These are phyloP conservation scores for Cadophora sp. DNA, from an alignment of 2,329 filamentous ascomycete species.

Conservation along the genomic window DNA sequence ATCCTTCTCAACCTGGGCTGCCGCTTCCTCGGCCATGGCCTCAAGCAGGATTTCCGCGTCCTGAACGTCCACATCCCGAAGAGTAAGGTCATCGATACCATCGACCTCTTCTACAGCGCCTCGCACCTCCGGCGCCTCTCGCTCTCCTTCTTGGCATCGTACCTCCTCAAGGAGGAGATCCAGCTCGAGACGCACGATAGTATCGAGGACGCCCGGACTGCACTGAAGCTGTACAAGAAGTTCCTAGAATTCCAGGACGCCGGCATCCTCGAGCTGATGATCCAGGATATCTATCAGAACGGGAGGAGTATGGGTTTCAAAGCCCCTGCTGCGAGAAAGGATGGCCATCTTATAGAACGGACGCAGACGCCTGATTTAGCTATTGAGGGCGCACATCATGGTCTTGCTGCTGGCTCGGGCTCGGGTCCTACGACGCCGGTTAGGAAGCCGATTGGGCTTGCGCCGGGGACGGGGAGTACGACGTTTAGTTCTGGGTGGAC, in stretches of 20 bases:
- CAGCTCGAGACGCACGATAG: slow-evolving; percentile 93
- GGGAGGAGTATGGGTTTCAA: slow-evolving; percentile 65
- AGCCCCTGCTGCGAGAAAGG: slow-evolving; percentile 56
- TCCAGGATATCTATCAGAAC: slow-evolving; percentile 83
- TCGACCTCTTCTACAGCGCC: slow-evolving; percentile 86
- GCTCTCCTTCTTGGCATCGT: slow-evolving; percentile 90
- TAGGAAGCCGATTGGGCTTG: slow-evolving; percentile 49
- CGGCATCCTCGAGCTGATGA: slow-evolving; percentile 80
- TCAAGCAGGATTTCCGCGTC: slow-evolving; percentile 95
- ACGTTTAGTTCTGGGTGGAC: slow-evolving; percentile 53
- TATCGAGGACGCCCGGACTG: slow-evolving; percentile 93
- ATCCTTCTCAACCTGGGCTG: slow-evolving; percentile 92
- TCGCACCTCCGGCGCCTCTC: slow-evolving; percentile 85
- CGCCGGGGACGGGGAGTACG: slow-evolving; percentile 44
- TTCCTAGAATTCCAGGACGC: slow-evolving; percentile 89
- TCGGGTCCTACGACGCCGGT: slow-evolving; percentile 56
- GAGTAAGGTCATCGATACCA: slow-evolving; percentile 90
- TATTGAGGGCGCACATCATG: slow-evolving; percentile 39
- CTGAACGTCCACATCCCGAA: slow-evolving; percentile 97
- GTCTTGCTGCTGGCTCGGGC: neutral
- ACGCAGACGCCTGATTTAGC: slow-evolving; percentile 62
- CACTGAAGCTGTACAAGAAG: slow-evolving; percentile 86
- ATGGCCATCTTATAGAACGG: slow-evolving; percentile 53
- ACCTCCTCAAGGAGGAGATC: slow-evolving; percentile 90
- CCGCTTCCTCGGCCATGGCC: slow-evolving; percentile 90